Evolutionary conservation across 352 stramenopile genomes (phyloP).

Genomic region (Albugo laibachii): DNA sequence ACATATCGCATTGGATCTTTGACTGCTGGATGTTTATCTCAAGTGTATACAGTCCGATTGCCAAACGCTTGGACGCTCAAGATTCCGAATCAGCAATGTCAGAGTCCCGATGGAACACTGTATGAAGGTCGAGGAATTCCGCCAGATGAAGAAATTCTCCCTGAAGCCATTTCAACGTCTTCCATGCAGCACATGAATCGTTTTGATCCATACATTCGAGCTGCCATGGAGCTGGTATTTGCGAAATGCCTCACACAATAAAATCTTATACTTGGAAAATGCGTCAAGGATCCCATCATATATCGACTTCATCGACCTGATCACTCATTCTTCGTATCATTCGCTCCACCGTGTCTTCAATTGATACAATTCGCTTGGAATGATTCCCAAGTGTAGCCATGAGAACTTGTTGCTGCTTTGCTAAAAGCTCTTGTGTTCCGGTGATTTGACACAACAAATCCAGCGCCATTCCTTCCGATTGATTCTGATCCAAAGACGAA

Average conservation of each 20-base stretch:
- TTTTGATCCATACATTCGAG: too few relatives aligned
- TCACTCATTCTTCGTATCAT: conserved; percentile 6
- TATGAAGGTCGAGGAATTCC: conserved; percentile 48
- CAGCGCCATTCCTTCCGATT: conserved; percentile 12
- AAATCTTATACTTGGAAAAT: too few relatives aligned
- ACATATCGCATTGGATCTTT: conserved; percentile 35
- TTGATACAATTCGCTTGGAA: conserved; percentile 27
- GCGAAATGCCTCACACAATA: too few relatives aligned
- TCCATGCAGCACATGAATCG: too few relatives aligned
- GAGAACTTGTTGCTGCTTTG: conserved; percentile 22
- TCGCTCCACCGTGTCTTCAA: conserved; percentile 21
- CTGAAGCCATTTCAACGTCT: too few relatives aligned
- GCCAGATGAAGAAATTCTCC: conserved; percentile 12
- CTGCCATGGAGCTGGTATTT: too few relatives aligned
- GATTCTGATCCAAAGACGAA: not conserved
- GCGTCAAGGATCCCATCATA: too few relatives aligned
- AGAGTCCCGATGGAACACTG: conserved; percentile 31
- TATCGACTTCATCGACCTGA: too few relatives aligned
- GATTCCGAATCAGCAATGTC: conserved; percentile 52
- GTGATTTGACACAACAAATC: conserved; percentile 42
- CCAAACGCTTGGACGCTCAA: conserved; percentile 72
- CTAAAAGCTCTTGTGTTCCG: conserved; percentile 41
- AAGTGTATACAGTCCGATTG: conserved; percentile 38
- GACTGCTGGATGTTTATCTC: conserved; percentile 39
- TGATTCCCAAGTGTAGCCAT: conserved; percentile 22